Percentiles rank a stretch among this genome's conserved stretches.
Conservation (phyloP, 345 rosid genomes). For the Jatropha curcas region DNA sequence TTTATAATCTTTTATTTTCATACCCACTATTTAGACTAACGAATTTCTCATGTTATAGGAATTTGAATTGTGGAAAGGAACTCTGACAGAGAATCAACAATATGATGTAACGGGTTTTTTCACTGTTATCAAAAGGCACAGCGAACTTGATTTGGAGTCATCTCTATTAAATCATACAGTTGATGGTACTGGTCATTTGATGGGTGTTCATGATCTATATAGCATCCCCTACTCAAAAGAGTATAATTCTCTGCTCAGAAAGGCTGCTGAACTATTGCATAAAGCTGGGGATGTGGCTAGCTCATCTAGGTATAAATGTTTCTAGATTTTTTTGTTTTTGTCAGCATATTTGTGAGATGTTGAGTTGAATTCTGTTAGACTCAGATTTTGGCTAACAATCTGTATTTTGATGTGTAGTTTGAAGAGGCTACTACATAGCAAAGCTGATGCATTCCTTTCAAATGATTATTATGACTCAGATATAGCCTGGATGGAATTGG, state of each 20-base stretch:
- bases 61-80: slow-evolving; percentile 64
- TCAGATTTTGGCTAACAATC: not conserved
- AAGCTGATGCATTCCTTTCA: slow-evolving; percentile 88
- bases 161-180: slow-evolving; percentile 33
- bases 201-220: slow-evolving; percentile 49
- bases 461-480: slow-evolving; percentile 89
- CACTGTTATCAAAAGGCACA: slow-evolving; percentile 68
- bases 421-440: slow-evolving; percentile 82
- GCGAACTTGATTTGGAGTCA: slow-evolving; percentile 52
- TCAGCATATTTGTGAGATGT: not conserved
- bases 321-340: slow-evolving; percentile 19
- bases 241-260: slow-evolving; percentile 57
- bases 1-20: slow-evolving; percentile 14
- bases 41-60: slow-evolving; percentile 52
- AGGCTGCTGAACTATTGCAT: slow-evolving; percentile 73
- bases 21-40: slow-evolving; percentile 3
- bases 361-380: not conserved
- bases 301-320: slow-evolving; percentile 58
- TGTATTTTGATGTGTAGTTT: slow-evolving; percentile 53
- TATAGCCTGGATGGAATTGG: slow-evolving; percentile 99
- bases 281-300: slow-evolving; percentile 77
- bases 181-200: slow-evolving; percentile 31
- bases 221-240: slow-evolving; percentile 65
- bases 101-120: slow-evolving; percentile 71
- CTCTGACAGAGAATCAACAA: slow-evolving; percentile 56